phyloP scores from a whole-genome alignment of 2,329 filamentous ascomycete genomes.

The Talaromyces sp. region DNA sequence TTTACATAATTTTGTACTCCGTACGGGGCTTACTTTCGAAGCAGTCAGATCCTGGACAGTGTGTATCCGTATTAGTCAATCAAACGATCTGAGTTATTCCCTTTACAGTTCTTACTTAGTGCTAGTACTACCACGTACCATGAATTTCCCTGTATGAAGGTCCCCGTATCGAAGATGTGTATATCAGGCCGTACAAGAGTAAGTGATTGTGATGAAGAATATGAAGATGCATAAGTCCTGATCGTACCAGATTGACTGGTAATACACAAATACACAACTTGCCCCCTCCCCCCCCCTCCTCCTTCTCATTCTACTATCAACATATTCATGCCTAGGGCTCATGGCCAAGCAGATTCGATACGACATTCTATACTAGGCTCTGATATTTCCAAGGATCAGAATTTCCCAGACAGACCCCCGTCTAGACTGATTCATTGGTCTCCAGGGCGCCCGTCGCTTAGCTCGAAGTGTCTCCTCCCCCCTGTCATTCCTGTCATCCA shows the following conservation, averaged over 20 bases:
- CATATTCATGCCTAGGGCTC: background rate
- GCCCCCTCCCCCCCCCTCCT: conserved; percentile 5
- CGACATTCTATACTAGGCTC: background rate
- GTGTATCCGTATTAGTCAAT: background rate
- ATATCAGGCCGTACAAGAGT: background rate
- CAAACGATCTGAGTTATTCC: background rate
- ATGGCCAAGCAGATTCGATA: background rate
- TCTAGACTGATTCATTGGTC: conserved; percentile 9
- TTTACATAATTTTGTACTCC: background rate
- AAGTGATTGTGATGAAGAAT: background rate
- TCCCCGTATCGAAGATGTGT: background rate
- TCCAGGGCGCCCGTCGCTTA: conserved; percentile 4
- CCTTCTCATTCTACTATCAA: background rate
- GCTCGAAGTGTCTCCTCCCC: background rate
- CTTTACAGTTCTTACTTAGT: conserved; percentile 8
- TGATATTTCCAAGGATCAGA: background rate
- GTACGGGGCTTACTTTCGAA: background rate
- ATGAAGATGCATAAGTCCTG: conserved; percentile 5
- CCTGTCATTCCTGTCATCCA: conserved; percentile 16
- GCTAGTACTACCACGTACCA: background rate
- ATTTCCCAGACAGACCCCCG: background rate
- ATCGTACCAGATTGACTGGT: background rate
- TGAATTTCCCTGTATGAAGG: background rate
- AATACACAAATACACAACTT: background rate
- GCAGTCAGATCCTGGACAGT: conserved; percentile 3